These are phyloP conservation scores for Dryas alaskensis DNA, from an alignment of 306 rosid species.

Conservation along the genomic window DNA sequence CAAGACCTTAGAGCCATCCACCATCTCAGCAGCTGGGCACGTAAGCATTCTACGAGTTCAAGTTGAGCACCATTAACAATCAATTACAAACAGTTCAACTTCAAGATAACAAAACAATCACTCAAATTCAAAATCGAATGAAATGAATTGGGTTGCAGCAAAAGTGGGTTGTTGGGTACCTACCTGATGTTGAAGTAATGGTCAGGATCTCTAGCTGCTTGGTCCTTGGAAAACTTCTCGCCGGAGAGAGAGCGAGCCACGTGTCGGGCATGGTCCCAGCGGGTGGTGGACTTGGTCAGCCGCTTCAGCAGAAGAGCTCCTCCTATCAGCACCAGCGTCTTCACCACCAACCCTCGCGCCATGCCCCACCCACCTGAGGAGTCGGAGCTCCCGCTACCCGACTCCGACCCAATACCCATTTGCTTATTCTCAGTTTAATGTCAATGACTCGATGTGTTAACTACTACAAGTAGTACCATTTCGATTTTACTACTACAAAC, in stretches of 20 bases:
- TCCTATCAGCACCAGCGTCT: slow-evolving; percentile 69
- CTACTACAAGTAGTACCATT: not conserved
- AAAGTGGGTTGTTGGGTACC: not conserved
- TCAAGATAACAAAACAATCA: not conserved
- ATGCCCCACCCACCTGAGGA: slow-evolving; percentile 50
- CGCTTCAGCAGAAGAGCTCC: slow-evolving; percentile 86
- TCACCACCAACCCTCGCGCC: slow-evolving; percentile 66
- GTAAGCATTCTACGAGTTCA: slow-evolving; percentile 40
- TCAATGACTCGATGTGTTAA: not conserved
- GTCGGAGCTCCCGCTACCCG: slow-evolving; percentile 22
- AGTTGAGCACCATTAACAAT: not conserved
- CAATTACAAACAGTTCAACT: not conserved
- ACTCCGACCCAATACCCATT: slow-evolving; percentile 49
- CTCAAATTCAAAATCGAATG: not conserved
- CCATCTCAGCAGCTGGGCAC: slow-evolving; percentile 97
- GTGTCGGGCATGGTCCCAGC: slow-evolving; percentile 92
- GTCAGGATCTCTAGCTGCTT: slow-evolving; percentile 91
- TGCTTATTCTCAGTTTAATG: not conserved
- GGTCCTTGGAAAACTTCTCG: slow-evolving; percentile 88
- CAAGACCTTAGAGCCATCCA: slow-evolving; percentile 81
- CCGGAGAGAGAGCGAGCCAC: slow-evolving; percentile 81
- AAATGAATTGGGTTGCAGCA: not conserved
- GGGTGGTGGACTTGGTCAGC: slow-evolving; percentile 93
- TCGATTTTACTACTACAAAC: not conserved
- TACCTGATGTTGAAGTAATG: slow-evolving; percentile 89